Percentiles rank a stretch among this genome's conserved stretches.
Conservation (phyloP, 1,284 basidiomycete species). For the Schizophyllum commune region DNA sequence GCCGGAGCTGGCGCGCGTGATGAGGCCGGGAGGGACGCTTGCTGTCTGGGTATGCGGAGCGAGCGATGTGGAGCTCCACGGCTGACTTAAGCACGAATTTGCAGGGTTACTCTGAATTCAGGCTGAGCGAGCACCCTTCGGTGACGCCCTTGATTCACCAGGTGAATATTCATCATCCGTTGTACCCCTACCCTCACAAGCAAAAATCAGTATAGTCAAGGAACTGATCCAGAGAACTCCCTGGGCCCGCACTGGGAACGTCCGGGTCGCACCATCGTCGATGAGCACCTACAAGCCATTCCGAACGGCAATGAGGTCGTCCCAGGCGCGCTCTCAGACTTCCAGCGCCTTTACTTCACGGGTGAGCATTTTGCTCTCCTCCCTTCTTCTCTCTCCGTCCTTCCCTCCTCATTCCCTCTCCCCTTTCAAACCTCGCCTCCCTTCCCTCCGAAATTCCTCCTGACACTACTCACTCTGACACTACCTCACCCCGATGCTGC, state of each 20-base stretch:
- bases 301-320: conserved; percentile 44
- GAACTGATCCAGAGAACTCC: conserved; percentile 40
- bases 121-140: conserved; percentile 52
- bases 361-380: conserved; percentile 23
- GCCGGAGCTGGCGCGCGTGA: conserved; percentile 57
- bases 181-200: too few species aligned
- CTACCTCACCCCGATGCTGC: too few species aligned
- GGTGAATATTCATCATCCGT: too few species aligned
- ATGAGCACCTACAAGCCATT: conserved; percentile 62
- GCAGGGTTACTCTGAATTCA: conserved; percentile 70
- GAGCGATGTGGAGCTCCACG: too few species aligned
- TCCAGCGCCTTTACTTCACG: conserved; percentile 49
- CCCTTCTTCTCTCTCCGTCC: not conserved
- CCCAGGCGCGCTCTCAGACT: conserved; percentile 27
- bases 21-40: conserved; percentile 62
- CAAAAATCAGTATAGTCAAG: conserved; percentile 40
- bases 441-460: too few species aligned
- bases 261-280: conserved; percentile 72
- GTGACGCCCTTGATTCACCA: conserved; percentile 52
- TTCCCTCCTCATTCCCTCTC: not conserved
- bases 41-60: conserved; percentile 69
- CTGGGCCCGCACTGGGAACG: conserved; percentile 76
- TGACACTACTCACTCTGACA: too few species aligned
- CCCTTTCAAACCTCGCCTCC: not conserved
- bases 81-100: too few species aligned